phyloP scores from a whole-genome alignment of 2,329 filamentous ascomycete genomes.

The Diaporthe humulicola region DNA sequence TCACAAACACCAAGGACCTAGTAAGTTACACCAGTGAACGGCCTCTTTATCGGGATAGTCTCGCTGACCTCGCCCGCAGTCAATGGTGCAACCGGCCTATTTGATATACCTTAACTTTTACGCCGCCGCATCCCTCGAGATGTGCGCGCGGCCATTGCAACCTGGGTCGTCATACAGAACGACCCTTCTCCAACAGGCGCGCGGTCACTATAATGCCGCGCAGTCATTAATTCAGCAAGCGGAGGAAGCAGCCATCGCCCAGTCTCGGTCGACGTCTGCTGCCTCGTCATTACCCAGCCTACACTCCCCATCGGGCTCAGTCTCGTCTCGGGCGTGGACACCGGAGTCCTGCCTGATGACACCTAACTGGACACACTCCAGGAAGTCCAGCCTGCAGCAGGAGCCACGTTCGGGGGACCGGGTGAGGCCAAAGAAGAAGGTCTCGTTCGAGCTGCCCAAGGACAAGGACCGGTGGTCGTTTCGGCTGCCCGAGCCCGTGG shows the following conservation, averaged over 20 bases:
- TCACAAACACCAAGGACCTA: slow-evolving; percentile 61
- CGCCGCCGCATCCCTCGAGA: slow-evolving; percentile 71
- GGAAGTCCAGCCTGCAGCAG: slow-evolving; percentile 47
- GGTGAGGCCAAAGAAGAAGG: slow-evolving; percentile 54
- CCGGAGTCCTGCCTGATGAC: slow-evolving; percentile 61
- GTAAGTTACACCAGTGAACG: slow-evolving; percentile 49
- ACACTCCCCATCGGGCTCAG: slow-evolving; percentile 61
- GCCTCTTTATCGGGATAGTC: background rate
- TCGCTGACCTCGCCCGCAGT: slow-evolving; percentile 40
- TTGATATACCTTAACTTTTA: slow-evolving; percentile 73
- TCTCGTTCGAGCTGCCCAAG: slow-evolving; percentile 58
- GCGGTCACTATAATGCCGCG: slow-evolving; percentile 64
- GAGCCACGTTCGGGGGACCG: slow-evolving; percentile 23
- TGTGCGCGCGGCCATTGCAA: slow-evolving; percentile 64
- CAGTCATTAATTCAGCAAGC: slow-evolving; percentile 61
- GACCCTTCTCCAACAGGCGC: slow-evolving; percentile 64
- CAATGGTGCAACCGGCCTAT: slow-evolving; percentile 64
- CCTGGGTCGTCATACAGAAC: slow-evolving; percentile 60
- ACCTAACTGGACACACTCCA: slow-evolving; percentile 58
- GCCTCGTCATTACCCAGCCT: slow-evolving; percentile 52
- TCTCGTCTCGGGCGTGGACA: slow-evolving; percentile 58
- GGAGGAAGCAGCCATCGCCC: slow-evolving; percentile 55
- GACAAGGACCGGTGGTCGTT: slow-evolving; percentile 48
- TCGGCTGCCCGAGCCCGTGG: slow-evolving; percentile 57
- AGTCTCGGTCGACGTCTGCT: slow-evolving; percentile 53